Evolutionary conservation across 352 stramenopile species (phyloP), one percentile per base, ranked within the genome.

Genomic region (Phytopythium oedochilum): DNA sequence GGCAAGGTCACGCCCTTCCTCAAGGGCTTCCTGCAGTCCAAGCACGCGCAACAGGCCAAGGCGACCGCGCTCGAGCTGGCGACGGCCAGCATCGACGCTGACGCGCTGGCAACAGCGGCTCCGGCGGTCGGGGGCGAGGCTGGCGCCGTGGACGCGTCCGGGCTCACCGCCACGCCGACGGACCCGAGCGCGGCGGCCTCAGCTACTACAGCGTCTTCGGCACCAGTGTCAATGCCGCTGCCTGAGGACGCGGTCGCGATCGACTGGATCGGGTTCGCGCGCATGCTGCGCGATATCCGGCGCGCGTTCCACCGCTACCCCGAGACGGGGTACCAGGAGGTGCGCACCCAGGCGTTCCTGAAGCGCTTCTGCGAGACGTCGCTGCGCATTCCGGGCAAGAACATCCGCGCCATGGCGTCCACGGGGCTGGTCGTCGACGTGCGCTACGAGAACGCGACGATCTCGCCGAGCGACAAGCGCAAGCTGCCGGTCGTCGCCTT

Each of bases 401-500:
- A 86, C 55, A 82, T 94, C 28, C 69, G 73, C 20, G 53, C 71
- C 18, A 87, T 96, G 48, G 90, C 93, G 14, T 80, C 79, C 28
- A 94, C 84, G 10, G 96, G 96, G 0, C 73, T 98, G 22, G 83
- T 98, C 8, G 82, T 96, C 3, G 85, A 98, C 46, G 92, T 98
- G 32, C 93, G 87, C 64, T 75, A 75, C 32, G 71, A 83, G 22
- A 91, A 90, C 29, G 70, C 65, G 4, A 75, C 71, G 10, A 68
- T 89, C 48, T 54, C 69, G 1, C 23, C 55, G 0, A 71, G 55
- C 20, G 85, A 89, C 31, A 75, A 79, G 34, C 70, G 78, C 44
- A 83, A 83, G 53, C 47, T 83, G 14, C 92, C 90, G 1, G 95
- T 96, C 45, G 58, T 99, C 7, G 82, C 96, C 5, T 86, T 99